Conservation (phyloP, 331 rosid genomes). For the Spiraea crenata region DNA sequence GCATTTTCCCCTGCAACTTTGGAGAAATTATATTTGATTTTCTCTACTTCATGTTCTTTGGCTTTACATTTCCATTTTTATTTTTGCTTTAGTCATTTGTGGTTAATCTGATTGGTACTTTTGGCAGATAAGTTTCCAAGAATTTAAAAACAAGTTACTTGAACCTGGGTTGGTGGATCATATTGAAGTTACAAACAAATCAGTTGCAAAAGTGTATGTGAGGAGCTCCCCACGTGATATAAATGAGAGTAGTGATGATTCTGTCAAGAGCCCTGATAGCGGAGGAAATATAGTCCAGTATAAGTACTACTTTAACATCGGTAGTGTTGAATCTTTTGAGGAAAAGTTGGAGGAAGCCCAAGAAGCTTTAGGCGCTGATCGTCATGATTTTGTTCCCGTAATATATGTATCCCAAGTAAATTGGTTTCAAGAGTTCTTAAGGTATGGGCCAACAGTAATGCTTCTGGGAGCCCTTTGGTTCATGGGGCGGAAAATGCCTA, state of each 20-base stretch:
- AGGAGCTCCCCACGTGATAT: constrained; percentile 41
- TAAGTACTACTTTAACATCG: constrained; percentile 67
- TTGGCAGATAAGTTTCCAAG: constrained; percentile 87
- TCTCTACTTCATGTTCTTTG: background rate
- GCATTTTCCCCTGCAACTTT: background rate
- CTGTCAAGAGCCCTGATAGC: constrained; percentile 38
- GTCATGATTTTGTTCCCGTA: constrained; percentile 78
- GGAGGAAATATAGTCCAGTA: constrained; percentile 47
- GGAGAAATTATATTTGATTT: background rate
- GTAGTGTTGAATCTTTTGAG: constrained; percentile 87
- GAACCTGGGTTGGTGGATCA: constrained; percentile 89
- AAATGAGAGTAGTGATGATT: constrained; percentile 51
- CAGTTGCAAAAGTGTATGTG: constrained; percentile 77
- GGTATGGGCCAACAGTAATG: constrained; percentile 60
- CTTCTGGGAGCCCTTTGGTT: constrained; percentile 51
- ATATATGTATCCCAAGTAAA: constrained; percentile 61
- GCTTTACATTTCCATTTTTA: background rate
- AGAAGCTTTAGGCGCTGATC: constrained; percentile 62
- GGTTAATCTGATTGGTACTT: constrained; percentile 6
- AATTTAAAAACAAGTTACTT: constrained; percentile 81
- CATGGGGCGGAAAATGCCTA: constrained; percentile 59
- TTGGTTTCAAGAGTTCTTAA: constrained; percentile 61
- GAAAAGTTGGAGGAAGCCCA: constrained; percentile 92
- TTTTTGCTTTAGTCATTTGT: background rate
- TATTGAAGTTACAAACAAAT: constrained; percentile 73